These are phyloP conservation scores for Iberis pinnata DNA, from an alignment of 345 rosid species.

Conservation along the genomic window DNA sequence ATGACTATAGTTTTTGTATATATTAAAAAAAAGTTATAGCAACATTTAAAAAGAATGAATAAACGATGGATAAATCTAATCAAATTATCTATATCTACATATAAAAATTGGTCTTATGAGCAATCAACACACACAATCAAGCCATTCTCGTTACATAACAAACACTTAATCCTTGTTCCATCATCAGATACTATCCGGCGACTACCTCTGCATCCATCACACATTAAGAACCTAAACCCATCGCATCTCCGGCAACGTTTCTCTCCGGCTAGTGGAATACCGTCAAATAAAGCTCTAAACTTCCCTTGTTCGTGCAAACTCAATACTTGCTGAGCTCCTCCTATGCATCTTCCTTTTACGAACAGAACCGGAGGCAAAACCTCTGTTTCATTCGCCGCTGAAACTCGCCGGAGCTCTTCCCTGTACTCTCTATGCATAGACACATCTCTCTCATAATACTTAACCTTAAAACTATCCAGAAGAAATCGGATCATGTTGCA, in stretches of 20 bases:
- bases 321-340: conserved; percentile 72
- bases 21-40: too few species aligned
- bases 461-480: conserved; percentile 53
- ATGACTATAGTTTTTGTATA: too few species aligned
- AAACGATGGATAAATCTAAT: conserved; percentile 1
- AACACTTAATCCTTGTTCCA: conserved; percentile 41
- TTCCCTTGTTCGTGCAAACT: conserved; percentile 69
- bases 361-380: conserved; percentile 72
- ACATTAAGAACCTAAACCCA: conserved; percentile 61
- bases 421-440: conserved; percentile 66
- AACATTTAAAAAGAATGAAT: neutral
- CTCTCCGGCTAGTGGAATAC: conserved; percentile 37
- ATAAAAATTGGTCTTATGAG: conserved; percentile 21
- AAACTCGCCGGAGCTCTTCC: conserved; percentile 56
- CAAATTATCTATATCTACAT: conserved; percentile 8
- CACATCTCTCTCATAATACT: conserved; percentile 63
- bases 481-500: conserved; percentile 61
- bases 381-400: conserved; percentile 36
- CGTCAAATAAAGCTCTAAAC: conserved; percentile 48
- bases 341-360: conserved; percentile 65
- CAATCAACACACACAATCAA: conserved; percentile 57
- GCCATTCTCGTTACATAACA: conserved; percentile 80
- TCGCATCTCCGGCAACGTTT: conserved; percentile 43
- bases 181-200: conserved; percentile 34
- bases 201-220: conserved; percentile 69